Evolutionary conservation across 345 rosid genomes (phyloP).

Genomic region (Luvunga scandens): DNA sequence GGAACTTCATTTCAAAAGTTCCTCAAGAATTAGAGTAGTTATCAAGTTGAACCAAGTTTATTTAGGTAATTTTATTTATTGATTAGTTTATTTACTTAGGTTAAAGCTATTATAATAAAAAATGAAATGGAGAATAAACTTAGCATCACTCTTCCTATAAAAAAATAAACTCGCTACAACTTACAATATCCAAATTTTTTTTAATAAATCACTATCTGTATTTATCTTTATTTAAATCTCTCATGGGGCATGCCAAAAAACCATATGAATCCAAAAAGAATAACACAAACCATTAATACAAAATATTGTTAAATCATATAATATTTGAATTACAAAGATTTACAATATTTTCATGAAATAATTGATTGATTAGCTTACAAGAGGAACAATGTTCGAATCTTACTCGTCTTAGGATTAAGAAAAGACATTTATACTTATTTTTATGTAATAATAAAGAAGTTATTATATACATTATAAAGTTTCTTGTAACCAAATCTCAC

Average conservation of each 20-base stretch:
- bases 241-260: no score
- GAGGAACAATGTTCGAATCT: no score
- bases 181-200: accelerated
- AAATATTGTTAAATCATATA: not conserved
- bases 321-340: not conserved
- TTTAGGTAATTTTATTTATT: not conserved
- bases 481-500: no score
- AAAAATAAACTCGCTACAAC: accelerated
- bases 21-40: not conserved
- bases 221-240: accelerated
- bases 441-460: no score
- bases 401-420: no score
- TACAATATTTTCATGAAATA: no score
- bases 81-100: not conserved
- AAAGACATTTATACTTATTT: no score
- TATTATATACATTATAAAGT: no score
- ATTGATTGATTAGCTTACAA: no score
- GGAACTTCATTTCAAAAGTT: not conserved
- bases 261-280: no score
- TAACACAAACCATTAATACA: no score
- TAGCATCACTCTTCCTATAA: not conserved
- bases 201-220: accelerated
- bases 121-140: not conserved
- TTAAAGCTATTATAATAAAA: not conserved
- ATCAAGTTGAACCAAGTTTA: not conserved